Conservation (phyloP, 2,329 filamentous ascomycete genomes). For the Cytospora paraplurivora region DNA sequence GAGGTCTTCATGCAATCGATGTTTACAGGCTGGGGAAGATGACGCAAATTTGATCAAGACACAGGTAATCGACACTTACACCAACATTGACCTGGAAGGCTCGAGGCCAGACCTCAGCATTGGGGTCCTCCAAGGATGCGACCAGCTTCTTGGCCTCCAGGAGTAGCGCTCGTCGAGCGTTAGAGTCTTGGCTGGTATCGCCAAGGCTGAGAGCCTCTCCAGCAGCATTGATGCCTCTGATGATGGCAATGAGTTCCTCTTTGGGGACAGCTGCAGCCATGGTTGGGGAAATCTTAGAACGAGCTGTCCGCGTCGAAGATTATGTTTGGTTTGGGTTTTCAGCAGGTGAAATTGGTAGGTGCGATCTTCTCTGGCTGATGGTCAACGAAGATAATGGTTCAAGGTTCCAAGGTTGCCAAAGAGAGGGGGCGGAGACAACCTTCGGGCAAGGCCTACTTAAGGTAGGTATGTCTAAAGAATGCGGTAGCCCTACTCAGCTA, state of each 20-base stretch:
- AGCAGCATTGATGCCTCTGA: neutral
- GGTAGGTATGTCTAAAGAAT: too few species aligned
- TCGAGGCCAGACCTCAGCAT: conserved; percentile 17
- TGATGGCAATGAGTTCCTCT: neutral
- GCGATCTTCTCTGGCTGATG: too few species aligned
- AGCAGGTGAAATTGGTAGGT: neutral
- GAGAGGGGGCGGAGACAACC: too few species aligned
- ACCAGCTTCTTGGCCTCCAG: neutral
- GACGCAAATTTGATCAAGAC: neutral
- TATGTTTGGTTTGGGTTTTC: neutral
- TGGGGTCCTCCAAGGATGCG: conserved; percentile 1
- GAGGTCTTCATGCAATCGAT: neutral
- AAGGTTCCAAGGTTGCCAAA: too few species aligned
- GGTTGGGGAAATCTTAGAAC: neutral
- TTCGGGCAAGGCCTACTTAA: too few species aligned
- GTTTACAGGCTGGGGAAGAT: neutral
- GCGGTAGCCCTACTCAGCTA: too few species aligned
- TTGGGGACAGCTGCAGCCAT: neutral
- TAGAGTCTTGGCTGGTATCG: neutral
- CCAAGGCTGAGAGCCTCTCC: neutral
- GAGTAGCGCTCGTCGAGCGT: neutral
- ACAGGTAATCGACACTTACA: neutral
- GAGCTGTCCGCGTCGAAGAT: too few species aligned
- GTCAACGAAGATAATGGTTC: too few species aligned
- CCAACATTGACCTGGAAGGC: conserved; percentile 17